Evolutionary conservation across 441 rosid species (phyloP), one percentile per base, ranked within the genome.

Genomic region (Mallotus japonicus): DNA sequence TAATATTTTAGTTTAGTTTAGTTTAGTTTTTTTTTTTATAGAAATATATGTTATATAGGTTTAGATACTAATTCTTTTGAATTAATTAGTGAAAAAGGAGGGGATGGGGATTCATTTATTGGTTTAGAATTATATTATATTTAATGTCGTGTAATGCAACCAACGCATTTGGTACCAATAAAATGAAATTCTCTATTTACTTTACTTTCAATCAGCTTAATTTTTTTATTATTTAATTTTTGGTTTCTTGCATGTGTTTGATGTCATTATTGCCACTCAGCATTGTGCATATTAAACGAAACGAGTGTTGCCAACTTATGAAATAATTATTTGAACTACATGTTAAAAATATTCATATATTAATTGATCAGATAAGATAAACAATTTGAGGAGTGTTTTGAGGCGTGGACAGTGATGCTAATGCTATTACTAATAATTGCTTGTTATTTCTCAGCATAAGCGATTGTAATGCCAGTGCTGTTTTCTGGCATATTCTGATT

Each of bases 61-160:
- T 65, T 28, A 67, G 44, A 60, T 71, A 61, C 0, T 70, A 59
- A 58, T 70, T 67, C 16, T 57, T 75, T 72, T 5, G 49, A 32
- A 55, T 42, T 44, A 44, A 0, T 64, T 50, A 24, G n/a, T 44
- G 24, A 14, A 6, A 63, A 17, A 6, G 72, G 67, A 1, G 60
- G 78, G 72, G 67, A 40, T 64, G 72, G 80, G 49, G 84, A 77
- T 77, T 82, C 81, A 73, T 79, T 82, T 73, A 73, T 76, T 78
- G 76, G 75, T 71, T 76, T 56, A 14, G 6, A 19, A 12, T 28
- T 34, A 20, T 17, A 69, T 55, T 17, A 28, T 28, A 28, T 28
- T 28, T 28, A 2, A 1, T 28, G 32, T 2, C 2, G 2, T 28
- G 32, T 28, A 28, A 28, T 28, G 32, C 32, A 77, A 76, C 69